Conservation (phyloP, 345 rosid species). For the Boechera stricta region DNA sequence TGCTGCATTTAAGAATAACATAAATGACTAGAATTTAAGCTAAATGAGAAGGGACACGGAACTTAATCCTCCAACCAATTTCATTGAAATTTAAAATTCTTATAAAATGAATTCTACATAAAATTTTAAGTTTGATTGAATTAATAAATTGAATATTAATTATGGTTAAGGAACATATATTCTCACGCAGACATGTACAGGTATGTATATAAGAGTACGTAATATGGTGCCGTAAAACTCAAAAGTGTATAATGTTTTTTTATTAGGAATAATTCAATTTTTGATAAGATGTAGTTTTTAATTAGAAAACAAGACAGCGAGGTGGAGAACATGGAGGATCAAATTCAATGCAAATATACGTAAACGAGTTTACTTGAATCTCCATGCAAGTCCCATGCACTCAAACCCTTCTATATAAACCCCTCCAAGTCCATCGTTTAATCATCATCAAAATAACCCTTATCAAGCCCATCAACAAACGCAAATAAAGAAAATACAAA, state of each 20-base stretch:
- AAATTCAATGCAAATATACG: slow-evolving; percentile 2
- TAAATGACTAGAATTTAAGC: neutral
- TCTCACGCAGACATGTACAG: neutral
- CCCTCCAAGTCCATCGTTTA: neutral
- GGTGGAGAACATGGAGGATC: slow-evolving; percentile 9
- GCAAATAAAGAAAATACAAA: neutral
- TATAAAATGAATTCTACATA: too few species aligned
- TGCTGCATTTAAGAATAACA: neutral
- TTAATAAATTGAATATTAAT: too few species aligned
- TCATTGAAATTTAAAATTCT: neutral
- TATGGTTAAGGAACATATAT: too few species aligned
- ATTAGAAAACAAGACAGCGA: slow-evolving; percentile 15
- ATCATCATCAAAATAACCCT: neutral
- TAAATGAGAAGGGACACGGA: neutral
- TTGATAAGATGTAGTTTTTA: too few species aligned
- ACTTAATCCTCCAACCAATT: neutral
- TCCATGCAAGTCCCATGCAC: slow-evolving; percentile 12
- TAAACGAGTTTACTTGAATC: neutral
- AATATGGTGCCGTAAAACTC: slow-evolving; percentile 8
- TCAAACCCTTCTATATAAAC: neutral
- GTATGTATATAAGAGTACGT: neutral
- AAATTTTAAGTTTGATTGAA: too few species aligned
- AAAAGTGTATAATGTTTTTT: neutral
- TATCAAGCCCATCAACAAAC: neutral
- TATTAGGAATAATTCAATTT: neutral